A percentile compares a stretch with the other conserved stretches of the same genome.
phyloP scores from a whole-genome alignment of 2,329 filamentous ascomycete genomes.

The Keithomyces neogunnii region DNA sequence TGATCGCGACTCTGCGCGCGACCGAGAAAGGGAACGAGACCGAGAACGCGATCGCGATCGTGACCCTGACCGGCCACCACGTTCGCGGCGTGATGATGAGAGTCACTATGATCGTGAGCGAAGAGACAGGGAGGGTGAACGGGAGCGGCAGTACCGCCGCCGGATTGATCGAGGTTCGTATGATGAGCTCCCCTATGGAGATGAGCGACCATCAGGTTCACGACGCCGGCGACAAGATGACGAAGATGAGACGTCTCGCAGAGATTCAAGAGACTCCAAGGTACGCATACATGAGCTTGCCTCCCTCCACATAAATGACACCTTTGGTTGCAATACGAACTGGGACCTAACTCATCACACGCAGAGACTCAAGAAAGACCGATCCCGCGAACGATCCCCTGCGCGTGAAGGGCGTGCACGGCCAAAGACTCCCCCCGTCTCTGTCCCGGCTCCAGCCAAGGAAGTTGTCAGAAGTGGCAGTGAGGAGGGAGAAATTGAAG shows the following conservation, averaged over 20 bases:
- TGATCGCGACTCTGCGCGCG: conserved; percentile 28
- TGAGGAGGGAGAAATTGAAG: conserved; percentile 96
- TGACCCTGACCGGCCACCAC: conserved; percentile 41
- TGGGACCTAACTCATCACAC: background rate
- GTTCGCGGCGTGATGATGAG: conserved; percentile 52
- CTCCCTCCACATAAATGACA: conserved; percentile 17
- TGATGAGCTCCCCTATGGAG: conserved; percentile 88
- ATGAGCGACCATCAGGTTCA: conserved; percentile 55
- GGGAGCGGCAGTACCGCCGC: conserved; percentile 79
- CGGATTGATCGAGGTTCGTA: conserved; percentile 67
- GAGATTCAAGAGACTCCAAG: conserved; percentile 61
- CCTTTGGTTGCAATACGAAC: background rate
- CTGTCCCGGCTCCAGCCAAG: conserved; percentile 18
- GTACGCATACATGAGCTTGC: conserved; percentile 25
- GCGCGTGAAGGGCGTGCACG: conserved; percentile 47
- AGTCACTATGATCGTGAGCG: conserved; percentile 78
- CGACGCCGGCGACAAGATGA: conserved; percentile 73
- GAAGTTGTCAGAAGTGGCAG: conserved; percentile 61
- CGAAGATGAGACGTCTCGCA: conserved; percentile 59
- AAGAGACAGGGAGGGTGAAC: conserved; percentile 79
- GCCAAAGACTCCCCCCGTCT: conserved; percentile 44
- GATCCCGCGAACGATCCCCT: conserved; percentile 52
- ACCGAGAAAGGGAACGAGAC: conserved; percentile 25
- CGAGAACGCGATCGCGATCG: conserved; percentile 12
- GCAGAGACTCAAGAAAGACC: conserved; percentile 51